Evolutionary conservation across 1,284 basidiomycete species (phyloP).

Genomic region (Trametes sp.): DNA sequence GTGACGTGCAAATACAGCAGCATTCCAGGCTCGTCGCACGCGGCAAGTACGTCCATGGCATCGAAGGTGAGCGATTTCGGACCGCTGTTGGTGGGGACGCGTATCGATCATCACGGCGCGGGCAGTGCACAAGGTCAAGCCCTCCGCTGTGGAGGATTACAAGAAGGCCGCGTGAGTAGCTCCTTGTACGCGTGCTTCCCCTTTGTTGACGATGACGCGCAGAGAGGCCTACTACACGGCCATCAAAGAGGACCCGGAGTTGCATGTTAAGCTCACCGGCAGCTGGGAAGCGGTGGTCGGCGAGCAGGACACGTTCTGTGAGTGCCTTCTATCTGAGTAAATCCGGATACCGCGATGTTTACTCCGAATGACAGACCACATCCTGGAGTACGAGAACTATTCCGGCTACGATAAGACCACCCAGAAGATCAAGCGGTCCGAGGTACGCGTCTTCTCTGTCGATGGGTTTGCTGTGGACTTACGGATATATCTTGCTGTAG

Average conservation of each 20-base stretch:
- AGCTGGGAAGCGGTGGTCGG: conserved; percentile 92
- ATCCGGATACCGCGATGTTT: conserved; percentile 11
- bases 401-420: conserved; percentile 81
- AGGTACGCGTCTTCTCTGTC: conserved; percentile 47
- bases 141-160: conserved; percentile 81
- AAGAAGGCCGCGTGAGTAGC: conserved; percentile 83
- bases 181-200: conserved; percentile 6
- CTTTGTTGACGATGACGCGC: conserved; percentile 25
- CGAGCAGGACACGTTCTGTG: conserved; percentile 84
- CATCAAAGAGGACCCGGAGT: conserved; percentile 72
- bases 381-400: conserved; percentile 92
- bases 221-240: conserved; percentile 85
- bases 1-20: conserved; percentile 78
- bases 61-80: conserved; percentile 70
- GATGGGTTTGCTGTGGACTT: conserved; percentile 2
- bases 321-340: conserved; percentile 27
- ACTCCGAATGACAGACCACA: conserved; percentile 58
- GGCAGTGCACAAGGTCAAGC: conserved; percentile 84
- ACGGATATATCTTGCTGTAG: conserved; percentile 43
- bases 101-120: background rate
- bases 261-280: conserved; percentile 88
- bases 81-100: background rate
- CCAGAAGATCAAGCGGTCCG: conserved; percentile 63
- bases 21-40: conserved; percentile 87
- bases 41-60: conserved; percentile 88